These are phyloP conservation scores for Trichophyton mentagrophytes DNA, from an alignment of 2,329 filamentous ascomycete genomes.

Conservation along the genomic window DNA sequence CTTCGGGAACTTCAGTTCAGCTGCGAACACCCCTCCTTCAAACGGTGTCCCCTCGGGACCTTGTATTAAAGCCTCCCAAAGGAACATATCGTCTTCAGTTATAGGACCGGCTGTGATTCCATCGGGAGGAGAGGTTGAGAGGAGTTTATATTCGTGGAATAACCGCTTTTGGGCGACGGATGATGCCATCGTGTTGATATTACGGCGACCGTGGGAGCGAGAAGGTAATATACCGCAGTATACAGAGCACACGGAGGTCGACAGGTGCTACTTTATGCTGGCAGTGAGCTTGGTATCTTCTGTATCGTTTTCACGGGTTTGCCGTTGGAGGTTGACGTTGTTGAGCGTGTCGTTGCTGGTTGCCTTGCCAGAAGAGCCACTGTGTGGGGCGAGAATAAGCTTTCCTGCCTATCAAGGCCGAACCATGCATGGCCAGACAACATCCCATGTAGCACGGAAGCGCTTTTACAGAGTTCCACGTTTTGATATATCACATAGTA, in stretches of 20 bases:
- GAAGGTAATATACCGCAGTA: neutral
- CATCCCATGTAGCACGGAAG: too few relatives aligned
- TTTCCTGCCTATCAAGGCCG: neutral
- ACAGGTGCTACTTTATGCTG: neutral
- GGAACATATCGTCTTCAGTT: slow-evolving; percentile 84
- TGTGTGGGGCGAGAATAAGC: neutral
- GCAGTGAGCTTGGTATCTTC: neutral
- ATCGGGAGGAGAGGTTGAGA: slow-evolving; percentile 91
- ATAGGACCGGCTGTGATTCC: slow-evolving; percentile 92
- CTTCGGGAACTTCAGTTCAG: slow-evolving; percentile 84
- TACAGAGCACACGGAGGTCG: neutral
- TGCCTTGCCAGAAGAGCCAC: neutral
- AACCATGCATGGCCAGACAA: too few relatives aligned
- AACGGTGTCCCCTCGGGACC: slow-evolving; percentile 93
- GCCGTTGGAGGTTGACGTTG: neutral
- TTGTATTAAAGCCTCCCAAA: slow-evolving; percentile 94
- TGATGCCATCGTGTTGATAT: slow-evolving; percentile 28
- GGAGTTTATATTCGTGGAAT: slow-evolving; percentile 88
- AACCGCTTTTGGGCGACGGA: slow-evolving; percentile 59
- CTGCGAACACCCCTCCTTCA: slow-evolving; percentile 88
- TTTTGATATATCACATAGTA: neutral
- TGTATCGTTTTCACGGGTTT: neutral
- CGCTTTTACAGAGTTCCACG: neutral
- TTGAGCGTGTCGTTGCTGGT: neutral
- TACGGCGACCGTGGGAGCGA: neutral